These are phyloP conservation scores for Rhexocercosporidium sp. DNA, from an alignment of 2,329 filamentous ascomycete genomes.

Conservation along the genomic window DNA sequence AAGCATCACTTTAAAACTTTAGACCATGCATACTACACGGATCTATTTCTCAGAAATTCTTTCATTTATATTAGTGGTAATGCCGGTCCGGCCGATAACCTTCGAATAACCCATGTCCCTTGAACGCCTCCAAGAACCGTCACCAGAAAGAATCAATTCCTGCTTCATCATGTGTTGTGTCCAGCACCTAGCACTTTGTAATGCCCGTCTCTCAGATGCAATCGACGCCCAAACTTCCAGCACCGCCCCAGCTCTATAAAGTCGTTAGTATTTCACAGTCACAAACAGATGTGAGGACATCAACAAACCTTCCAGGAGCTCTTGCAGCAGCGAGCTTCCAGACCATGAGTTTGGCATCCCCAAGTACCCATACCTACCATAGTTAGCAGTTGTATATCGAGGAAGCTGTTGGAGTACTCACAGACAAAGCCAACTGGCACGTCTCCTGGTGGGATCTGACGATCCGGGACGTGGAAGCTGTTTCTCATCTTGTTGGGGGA, in stretches of 20 bases:
- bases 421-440: neutral
- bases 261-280: neutral
- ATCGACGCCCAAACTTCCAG: neutral
- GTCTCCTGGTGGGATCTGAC: neutral
- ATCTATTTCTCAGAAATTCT: neutral
- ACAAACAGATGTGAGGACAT: neutral
- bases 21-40: too few relatives aligned
- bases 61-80: neutral
- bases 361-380: neutral
- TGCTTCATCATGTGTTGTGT: neutral
- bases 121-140: neutral
- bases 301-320: neutral
- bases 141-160: neutral
- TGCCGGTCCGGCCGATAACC: neutral
- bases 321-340: neutral
- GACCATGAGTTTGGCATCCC: neutral
- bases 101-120: neutral
- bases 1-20: neutral
- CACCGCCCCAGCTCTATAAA: neutral
- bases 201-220: neutral
- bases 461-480: neutral
- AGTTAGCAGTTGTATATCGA: neutral
- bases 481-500: neutral
- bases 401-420: neutral
- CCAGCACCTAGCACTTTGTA: neutral